Base-by-base conservation (phyloP, 2,329 filamentous ascomycete species). In the Plectosphaerella plurivora region DNA sequence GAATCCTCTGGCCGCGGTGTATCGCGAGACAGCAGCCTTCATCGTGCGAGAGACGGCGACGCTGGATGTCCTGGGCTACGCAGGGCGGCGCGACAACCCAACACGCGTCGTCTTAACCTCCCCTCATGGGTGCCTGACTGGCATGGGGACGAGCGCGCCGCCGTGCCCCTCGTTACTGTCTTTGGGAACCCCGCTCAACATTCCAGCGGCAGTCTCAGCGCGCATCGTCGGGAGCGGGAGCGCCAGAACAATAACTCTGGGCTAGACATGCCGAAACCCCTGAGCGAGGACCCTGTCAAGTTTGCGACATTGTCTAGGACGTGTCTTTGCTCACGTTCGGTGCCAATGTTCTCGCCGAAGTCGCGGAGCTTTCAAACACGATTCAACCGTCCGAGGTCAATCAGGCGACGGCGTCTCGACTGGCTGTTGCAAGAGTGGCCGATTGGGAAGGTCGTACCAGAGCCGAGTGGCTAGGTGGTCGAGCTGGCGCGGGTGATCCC, bases 111-210 rank as follows among this genome's bases (percentile, higher is more conserved):
- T 18, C 37, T 41, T 18, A 18, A 18, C 10, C 14, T 41, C 7
- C 14, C 25, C 44, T 22, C 10, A n/a, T 25, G 55, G 56, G 53
- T 56, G 55, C 55, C 57, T 55, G 57, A 60, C 58, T 59, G 56
- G 59, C 52, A 57, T 58, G 55, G 53, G 42, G 55, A 55, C 49
- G 37, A 41, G 37, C 37, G 37, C 16, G 14, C 37, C 14, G 37
- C 37, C 15, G 37, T 41, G 14, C 37, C 10, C 15, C 37, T 41
- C 15, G 16, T 8, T n/a, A 12, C 35, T 37, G 35, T 37, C 11
- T n/a, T 41, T 41, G 37, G 9, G 15, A 18, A n/a, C 14, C 16
- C 37, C 7, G 37, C 37, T 14, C 37, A 14, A 8, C 37, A 15
- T 41, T 18, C 37, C 37, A 18, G 14, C 10, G 37, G 37, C 7